A percentile compares a stretch with the other conserved stretches of the same genome.
Conservation (phyloP, 2,329 filamentous ascomycete genomes). For the Claviceps digitariae region DNA sequence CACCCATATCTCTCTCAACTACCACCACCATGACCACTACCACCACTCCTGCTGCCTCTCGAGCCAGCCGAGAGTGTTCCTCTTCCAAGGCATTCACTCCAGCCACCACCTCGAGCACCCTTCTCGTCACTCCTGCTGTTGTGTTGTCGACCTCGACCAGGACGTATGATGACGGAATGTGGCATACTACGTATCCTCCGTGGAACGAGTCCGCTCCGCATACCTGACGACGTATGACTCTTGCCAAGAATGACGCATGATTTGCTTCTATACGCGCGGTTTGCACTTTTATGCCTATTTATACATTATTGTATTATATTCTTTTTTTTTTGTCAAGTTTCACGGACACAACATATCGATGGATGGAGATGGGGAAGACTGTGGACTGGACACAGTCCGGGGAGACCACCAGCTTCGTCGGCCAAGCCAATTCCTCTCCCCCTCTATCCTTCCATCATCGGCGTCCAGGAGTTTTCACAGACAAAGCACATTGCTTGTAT, state of each 20-base stretch:
- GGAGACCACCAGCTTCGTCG: neutral
- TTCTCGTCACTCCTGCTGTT: conserved; percentile 1
- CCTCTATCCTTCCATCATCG: neutral
- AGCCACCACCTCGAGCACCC: conserved; percentile 2
- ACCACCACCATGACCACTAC: neutral
- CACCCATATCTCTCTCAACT: neutral
- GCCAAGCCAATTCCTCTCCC: neutral
- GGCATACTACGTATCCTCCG: conserved; percentile 31
- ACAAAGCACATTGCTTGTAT: neutral
- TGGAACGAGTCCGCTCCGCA: conserved; percentile 25
- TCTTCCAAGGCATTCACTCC: neutral
- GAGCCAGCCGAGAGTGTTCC: neutral
- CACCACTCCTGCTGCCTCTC: neutral
- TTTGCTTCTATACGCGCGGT: too few species aligned
- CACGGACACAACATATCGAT: too few species aligned
- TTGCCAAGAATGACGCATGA: too few species aligned
- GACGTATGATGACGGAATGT: conserved; percentile 28
- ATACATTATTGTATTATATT: neutral
- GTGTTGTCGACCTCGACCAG: conserved; percentile 11
- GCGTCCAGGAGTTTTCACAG: neutral
- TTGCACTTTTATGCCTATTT: too few species aligned
- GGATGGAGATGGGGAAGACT: too few species aligned
- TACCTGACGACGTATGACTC: neutral
- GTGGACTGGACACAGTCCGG: too few species aligned
- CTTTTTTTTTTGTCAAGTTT: neutral